These are phyloP conservation scores for Otatea glauca DNA, from an alignment of 176 grass and related monocot genomes.

Conservation along the genomic window DNA sequence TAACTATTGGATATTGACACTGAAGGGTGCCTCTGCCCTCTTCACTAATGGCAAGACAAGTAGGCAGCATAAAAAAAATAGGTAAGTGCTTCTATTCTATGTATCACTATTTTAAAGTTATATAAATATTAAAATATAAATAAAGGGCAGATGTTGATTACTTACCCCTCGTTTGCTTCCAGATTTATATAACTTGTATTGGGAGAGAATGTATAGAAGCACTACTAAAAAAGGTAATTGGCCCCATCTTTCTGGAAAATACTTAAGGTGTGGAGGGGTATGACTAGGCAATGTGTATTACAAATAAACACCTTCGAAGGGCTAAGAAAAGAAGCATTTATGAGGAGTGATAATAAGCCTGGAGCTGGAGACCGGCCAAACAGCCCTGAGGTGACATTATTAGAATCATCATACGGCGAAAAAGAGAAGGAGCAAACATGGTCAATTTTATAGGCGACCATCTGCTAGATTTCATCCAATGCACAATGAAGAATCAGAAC, in stretches of 20 bases:
- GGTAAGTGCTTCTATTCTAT: too few species aligned
- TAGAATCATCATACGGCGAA: background rate
- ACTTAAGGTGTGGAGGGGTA: background rate
- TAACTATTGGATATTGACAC: background rate
- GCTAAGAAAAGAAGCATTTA: background rate
- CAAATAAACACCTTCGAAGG: background rate
- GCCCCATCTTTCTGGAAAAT: background rate
- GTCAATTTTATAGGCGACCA: background rate
- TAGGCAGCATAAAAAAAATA: constrained; percentile 4
- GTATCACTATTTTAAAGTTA: too few species aligned
- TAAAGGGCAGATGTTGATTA: too few species aligned
- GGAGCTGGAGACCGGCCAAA: background rate
- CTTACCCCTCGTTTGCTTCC: too few species aligned
- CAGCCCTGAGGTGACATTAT: background rate
- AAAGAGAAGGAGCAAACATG: background rate
- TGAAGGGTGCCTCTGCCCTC: background rate
- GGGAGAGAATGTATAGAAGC: too few species aligned
- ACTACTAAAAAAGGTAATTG: too few species aligned
- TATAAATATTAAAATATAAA: too few species aligned
- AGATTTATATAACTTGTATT: too few species aligned
- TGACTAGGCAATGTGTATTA: background rate
- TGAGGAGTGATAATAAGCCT: background rate
- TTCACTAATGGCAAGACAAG: background rate
- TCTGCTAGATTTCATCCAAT: background rate
- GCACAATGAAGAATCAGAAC: background rate